Evolutionary conservation across 2,329 filamentous ascomycete species (phyloP).

Genomic region (Diaporthe sp.): DNA sequence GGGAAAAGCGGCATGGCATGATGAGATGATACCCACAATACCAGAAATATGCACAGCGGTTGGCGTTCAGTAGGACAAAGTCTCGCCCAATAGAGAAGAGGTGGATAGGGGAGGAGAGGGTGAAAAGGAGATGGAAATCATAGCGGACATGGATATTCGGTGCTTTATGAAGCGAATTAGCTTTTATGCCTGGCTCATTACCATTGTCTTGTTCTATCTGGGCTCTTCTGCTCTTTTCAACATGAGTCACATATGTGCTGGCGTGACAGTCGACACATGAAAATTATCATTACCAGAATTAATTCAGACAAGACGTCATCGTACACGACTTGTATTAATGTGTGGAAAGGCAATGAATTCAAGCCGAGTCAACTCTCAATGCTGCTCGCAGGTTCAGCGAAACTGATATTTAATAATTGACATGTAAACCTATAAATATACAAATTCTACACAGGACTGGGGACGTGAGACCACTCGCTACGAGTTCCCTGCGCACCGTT

Average conservation of each 20-base stretch:
- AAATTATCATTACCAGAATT: not conserved
- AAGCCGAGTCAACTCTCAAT: not conserved
- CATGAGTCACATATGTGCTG: not conserved
- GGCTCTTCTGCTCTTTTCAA: not conserved
- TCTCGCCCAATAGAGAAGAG: not conserved
- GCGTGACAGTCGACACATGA: too few relatives aligned
- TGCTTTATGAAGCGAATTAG: not conserved
- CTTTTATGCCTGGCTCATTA: not conserved
- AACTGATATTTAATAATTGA: not conserved
- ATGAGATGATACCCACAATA: conserved; percentile 32
- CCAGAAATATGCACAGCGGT: conserved; percentile 25
- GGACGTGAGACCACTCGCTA: not conserved
- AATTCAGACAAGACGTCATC: not conserved
- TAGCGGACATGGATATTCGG: not conserved
- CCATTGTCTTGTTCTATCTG: not conserved
- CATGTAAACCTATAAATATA: not conserved
- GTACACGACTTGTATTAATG: not conserved
- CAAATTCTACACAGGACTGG: not conserved
- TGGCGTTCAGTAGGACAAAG: conserved; percentile 17
- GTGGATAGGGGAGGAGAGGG: not conserved
- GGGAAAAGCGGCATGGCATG: not conserved
- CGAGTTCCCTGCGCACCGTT: not conserved
- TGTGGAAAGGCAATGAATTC: not conserved
- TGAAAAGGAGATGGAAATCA: not conserved
- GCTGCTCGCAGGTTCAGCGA: not conserved